These are phyloP conservation scores for Funneliformis geosporum DNA, from an alignment of 192 early-diverging fungal genomes.

Conservation along the genomic window DNA sequence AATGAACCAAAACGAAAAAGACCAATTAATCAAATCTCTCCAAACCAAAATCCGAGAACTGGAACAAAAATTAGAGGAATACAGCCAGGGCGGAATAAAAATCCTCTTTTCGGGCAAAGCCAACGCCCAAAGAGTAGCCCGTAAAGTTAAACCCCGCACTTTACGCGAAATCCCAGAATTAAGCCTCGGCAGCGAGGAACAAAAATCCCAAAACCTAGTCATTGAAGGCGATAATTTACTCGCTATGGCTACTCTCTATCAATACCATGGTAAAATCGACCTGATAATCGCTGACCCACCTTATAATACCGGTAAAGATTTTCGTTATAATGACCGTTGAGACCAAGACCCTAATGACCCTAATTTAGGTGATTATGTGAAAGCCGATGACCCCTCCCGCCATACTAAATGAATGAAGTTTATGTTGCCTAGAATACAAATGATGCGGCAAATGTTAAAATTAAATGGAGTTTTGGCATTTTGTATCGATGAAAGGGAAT, in stretches of 20 bases:
- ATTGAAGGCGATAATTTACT: constrained; percentile 27
- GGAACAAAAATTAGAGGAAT: too few relatives aligned
- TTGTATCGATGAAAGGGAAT: constrained; percentile 12
- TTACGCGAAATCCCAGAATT: too few relatives aligned
- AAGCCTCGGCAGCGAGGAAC: too few relatives aligned
- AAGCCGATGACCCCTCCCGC: neutral
- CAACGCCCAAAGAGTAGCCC: too few relatives aligned
- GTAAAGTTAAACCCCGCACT: too few relatives aligned
- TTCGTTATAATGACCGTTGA: constrained; percentile 22
- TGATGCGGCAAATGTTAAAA: constrained; percentile 29
- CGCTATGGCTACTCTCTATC: constrained; percentile 11
- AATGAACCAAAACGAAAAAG: too few relatives aligned
- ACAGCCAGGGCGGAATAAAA: too few relatives aligned
- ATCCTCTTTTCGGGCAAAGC: too few relatives aligned
- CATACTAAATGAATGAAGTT: constrained; percentile 28
- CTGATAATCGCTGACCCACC: constrained; percentile 21
- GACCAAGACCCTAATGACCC: neutral
- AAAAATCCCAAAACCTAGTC: too few relatives aligned
- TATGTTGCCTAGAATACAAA: constrained; percentile 13
- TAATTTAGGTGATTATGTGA: neutral
- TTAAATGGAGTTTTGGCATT: constrained; percentile 8
- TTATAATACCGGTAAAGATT: constrained; percentile 25
- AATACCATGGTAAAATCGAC: constrained; percentile 18
- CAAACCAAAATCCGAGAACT: too few relatives aligned
- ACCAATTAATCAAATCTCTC: too few relatives aligned